Conservation (phyloP, 1,284 basidiomycete genomes). For the Cryptococcus sp. region DNA sequence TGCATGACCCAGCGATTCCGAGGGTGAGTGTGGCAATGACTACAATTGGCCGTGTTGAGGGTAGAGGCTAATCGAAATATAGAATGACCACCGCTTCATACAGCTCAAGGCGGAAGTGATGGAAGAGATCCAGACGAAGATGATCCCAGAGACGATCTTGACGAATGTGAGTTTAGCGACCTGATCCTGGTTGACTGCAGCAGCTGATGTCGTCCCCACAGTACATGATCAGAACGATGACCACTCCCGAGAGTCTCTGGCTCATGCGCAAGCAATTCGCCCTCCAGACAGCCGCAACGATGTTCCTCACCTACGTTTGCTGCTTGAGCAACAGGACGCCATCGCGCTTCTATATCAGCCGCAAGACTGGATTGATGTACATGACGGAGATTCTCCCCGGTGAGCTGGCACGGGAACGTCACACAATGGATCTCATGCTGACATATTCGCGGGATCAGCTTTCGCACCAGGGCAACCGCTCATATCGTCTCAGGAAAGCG, state of each 20-base stretch:
- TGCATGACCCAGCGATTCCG: constrained; percentile 54
- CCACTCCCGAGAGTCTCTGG: constrained; percentile 85
- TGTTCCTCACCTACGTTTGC: constrained; percentile 91
- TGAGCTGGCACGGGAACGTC: constrained; percentile 47
- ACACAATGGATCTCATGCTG: not conserved
- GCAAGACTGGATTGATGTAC: constrained; percentile 82
- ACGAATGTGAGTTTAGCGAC: constrained; percentile 64
- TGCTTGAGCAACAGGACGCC: constrained; percentile 83
- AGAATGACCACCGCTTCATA: constrained; percentile 36
- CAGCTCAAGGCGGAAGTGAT: constrained; percentile 74
- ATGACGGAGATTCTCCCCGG: constrained; percentile 89
- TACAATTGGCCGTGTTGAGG: too few species aligned
- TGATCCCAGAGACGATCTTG: constrained; percentile 86
- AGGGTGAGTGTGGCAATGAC: constrained; percentile 20
- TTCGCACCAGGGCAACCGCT: constrained; percentile 62
- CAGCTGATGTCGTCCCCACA: constrained; percentile 47
- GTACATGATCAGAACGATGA: constrained; percentile 90
- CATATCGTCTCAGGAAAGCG: constrained; percentile 77
- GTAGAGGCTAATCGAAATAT: not conserved
- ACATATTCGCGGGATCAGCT: constrained; percentile 43
- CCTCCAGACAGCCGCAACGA: constrained; percentile 79
- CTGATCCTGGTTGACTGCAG: constrained; percentile 71
- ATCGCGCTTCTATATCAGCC: constrained; percentile 82
- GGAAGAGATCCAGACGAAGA: constrained; percentile 86
- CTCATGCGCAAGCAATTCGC: constrained; percentile 97